phyloP scores from a whole-genome alignment of 1,284 basidiomycete species.

The Apiotrichum laibachii region DNA sequence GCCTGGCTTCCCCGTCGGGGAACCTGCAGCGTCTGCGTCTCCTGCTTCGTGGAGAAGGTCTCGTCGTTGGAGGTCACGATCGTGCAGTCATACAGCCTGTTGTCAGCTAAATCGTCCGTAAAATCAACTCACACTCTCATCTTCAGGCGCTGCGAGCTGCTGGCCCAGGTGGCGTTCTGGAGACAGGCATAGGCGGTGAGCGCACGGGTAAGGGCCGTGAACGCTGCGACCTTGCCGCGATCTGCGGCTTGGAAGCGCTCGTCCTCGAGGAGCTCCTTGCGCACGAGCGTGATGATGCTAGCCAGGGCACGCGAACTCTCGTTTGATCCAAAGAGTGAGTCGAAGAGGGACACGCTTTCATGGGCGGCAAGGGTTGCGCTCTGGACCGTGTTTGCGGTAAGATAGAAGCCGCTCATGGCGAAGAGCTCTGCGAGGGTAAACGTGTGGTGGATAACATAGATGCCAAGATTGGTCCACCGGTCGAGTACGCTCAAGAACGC shows the following conservation, averaged over 20 bases:
- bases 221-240: slow-evolving; percentile 38
- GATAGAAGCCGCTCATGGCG: slow-evolving; percentile 55
- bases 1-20: too few species aligned
- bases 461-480: slow-evolving; percentile 56
- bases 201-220: slow-evolving; percentile 55
- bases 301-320: slow-evolving; percentile 55
- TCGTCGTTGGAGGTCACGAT: slow-evolving; percentile 49
- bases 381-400: slow-evolving; percentile 48
- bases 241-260: slow-evolving; percentile 44
- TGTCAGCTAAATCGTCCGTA: background rate
- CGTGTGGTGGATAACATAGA: slow-evolving; percentile 55
- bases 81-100: slow-evolving; percentile 54
- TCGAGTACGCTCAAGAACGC: slow-evolving; percentile 53
- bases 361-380: slow-evolving; percentile 52
- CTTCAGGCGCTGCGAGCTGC: slow-evolving; percentile 45
- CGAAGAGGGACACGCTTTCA: slow-evolving; percentile 55
- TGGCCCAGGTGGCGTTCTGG: slow-evolving; percentile 54
- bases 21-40: background rate
- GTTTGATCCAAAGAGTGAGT: slow-evolving; percentile 56
- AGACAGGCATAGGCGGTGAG: slow-evolving; percentile 57
- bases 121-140: slow-evolving; percentile 48
- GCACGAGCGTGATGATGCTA: slow-evolving; percentile 54
- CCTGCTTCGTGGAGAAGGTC: slow-evolving; percentile 11
- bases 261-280: slow-evolving; percentile 52
- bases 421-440: slow-evolving; percentile 57